Evolutionary conservation across 2,329 filamentous ascomycete species (phyloP), one percentile per base, ranked within the genome.

Genomic region (Pestalotiopsis sp.): DNA sequence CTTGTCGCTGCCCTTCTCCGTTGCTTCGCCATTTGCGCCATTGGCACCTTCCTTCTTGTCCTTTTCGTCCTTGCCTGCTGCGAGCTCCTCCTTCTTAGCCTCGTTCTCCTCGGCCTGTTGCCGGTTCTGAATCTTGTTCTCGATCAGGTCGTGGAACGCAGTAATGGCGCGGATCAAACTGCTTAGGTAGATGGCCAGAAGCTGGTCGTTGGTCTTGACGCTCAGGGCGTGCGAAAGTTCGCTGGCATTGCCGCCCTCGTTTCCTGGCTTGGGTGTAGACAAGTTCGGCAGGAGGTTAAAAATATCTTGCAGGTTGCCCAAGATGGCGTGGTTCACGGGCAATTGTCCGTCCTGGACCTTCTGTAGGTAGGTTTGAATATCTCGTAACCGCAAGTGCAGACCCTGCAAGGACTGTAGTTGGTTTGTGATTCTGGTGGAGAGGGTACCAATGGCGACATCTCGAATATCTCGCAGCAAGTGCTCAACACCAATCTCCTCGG

Each of bases 111-210:
- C 96, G 77, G 97, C 93, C 80, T 97, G 93, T 83, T 98, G 95
- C 80, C 95, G 90, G 84, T 99, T 99, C 85, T 98, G 95, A 74
- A 98, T 98, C 88, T 99, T 99, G 86, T 99, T 99, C 86, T 99
- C 96, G 74, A 99, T 99, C 74, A 99, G 84, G 79, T 99, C 96
- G 81, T 99, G 96, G 91, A 98, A 99, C 7, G 96, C 96, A 13
- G 96, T 98, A 78, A 99, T 99, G 68, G 96, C 96, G 70, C 96
- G 90, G 82, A 99, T 98, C 85, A 98, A 85, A 84, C 93, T 97
- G 83, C 93, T 97, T 67, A 99, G 87, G 82, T 99, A 99, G 80
- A 99, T 98, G 65, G 95, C 91, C 93, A 99, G 98, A 72, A 99
- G 89, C 84, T 99, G 96, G 81, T 99, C 96, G 78, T 99, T 99